Percentiles rank a stretch among this genome's conserved stretches.
Conservation (phyloP, 1,139 yeast genomes). For the Diutina siamensis region DNA sequence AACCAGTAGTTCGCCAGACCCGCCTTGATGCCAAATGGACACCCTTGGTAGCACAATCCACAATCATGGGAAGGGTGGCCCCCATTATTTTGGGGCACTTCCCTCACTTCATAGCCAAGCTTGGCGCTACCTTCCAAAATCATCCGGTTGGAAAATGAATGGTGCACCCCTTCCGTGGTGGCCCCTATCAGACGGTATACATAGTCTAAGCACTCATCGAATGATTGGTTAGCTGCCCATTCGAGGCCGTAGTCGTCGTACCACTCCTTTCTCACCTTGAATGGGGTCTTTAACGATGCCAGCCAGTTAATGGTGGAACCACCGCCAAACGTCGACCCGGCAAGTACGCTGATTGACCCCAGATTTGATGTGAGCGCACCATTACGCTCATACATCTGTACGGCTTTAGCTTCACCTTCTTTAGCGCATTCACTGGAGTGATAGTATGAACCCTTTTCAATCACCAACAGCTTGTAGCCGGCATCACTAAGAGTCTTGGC, state of each 20-base stretch:
- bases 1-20: constrained; percentile 46
- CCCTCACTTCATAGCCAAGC: constrained; percentile 33
- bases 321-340: constrained; percentile 51
- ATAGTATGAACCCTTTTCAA: constrained; percentile 43
- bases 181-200: constrained; percentile 46
- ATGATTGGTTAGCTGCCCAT: constrained; percentile 35
- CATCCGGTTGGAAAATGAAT: constrained; percentile 36
- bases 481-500: constrained; percentile 37
- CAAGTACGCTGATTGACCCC: constrained; percentile 31
- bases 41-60: constrained; percentile 44
- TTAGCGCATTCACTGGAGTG: constrained; percentile 25
- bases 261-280: constrained; percentile 46
- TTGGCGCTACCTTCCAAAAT: constrained; percentile 36
- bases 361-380: constrained; percentile 25
- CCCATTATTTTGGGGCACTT: constrained; percentile 41
- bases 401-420: constrained; percentile 27
- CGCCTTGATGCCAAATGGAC: constrained; percentile 43
- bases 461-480: constrained; percentile 35
- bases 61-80: constrained; percentile 34
- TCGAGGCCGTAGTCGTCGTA: constrained; percentile 35
- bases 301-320: constrained; percentile 55
- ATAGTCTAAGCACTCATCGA: constrained; percentile 36
- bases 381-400: constrained; percentile 27
- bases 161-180: constrained; percentile 23
- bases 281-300: constrained; percentile 45